Conservation (phyloP, 2,329 filamentous ascomycete genomes). For the Cladosporium halotolerans region DNA sequence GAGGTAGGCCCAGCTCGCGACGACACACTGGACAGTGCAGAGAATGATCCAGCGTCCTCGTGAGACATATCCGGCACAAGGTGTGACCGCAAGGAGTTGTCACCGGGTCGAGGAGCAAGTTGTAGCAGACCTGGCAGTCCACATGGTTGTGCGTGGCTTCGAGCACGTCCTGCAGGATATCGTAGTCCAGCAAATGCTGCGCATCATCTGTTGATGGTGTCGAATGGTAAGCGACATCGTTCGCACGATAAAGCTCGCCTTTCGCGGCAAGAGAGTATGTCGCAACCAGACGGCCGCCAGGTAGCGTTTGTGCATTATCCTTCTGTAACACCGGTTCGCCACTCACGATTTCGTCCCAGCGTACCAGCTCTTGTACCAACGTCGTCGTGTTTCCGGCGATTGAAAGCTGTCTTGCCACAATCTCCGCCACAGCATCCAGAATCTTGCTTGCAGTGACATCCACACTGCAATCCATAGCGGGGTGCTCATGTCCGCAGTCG, state of each 20-base stretch:
- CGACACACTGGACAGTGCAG: conserved; percentile 77
- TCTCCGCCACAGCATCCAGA: conserved; percentile 53
- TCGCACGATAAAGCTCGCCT: conserved; percentile 53
- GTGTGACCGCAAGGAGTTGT: conserved; percentile 87
- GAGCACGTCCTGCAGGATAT: conserved; percentile 53
- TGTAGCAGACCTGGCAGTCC: conserved; percentile 85
- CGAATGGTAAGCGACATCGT: conserved; percentile 18
- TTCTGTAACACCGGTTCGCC: conserved; percentile 30
- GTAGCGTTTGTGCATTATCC: conserved; percentile 37
- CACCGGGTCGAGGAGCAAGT: conserved; percentile 70
- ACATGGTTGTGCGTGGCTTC: conserved; percentile 61
- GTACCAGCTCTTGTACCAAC: conserved; percentile 37
- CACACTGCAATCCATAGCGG: conserved; percentile 65
- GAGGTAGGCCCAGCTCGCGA: conserved; percentile 51
- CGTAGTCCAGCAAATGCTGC: conserved; percentile 40
- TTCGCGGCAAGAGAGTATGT: conserved; percentile 60
- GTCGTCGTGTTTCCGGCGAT: conserved; percentile 30
- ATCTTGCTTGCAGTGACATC: conserved; percentile 73
- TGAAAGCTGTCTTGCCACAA: conserved; percentile 41
- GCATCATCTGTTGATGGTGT: conserved; percentile 26
- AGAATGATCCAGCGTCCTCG: conserved; percentile 69
- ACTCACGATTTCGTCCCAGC: conserved; percentile 30
- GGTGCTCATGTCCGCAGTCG: conserved; percentile 64
- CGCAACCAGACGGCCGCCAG: conserved; percentile 56
- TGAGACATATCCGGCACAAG: conserved; percentile 75